phyloP scores from a whole-genome alignment of 2,329 filamentous ascomycete genomes.

The Cytospora mali region DNA sequence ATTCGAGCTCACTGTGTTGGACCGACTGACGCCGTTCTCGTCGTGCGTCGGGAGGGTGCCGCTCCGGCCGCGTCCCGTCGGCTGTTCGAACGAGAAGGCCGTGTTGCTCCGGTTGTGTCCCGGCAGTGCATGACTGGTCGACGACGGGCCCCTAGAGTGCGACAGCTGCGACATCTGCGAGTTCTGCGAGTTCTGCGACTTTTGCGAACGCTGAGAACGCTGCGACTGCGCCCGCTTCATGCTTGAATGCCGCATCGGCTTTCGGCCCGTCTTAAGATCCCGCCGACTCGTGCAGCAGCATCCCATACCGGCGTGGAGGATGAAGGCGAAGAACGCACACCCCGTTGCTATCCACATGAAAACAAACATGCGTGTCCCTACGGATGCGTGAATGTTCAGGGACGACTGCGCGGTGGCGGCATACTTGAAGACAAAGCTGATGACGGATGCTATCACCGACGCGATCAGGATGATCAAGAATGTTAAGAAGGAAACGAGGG shows the following conservation, averaged over 20 bases:
- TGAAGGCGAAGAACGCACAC: conserved; percentile 68
- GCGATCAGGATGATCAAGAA: conserved; percentile 70
- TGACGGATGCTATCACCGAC: conserved; percentile 76
- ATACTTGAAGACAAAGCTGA: conserved; percentile 80
- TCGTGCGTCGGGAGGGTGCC: conserved; percentile 36
- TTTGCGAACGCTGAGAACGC: conserved; percentile 8
- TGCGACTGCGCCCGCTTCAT: conserved; percentile 27
- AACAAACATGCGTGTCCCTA: conserved; percentile 75
- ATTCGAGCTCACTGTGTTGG: conserved; percentile 2
- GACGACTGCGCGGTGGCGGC: conserved; percentile 71
- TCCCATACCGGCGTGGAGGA: conserved; percentile 74
- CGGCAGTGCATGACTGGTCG: conserved; percentile 4
- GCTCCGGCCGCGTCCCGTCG: conserved; percentile 7
- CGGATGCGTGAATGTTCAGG: conserved; percentile 72
- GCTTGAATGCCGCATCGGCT: conserved; percentile 32
- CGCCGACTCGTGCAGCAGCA: conserved; percentile 71
- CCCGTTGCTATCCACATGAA: conserved; percentile 87
- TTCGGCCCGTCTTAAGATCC: conserved; percentile 50
- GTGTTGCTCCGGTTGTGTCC: conserved; percentile 23
- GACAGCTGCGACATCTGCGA: conserved; percentile 36
- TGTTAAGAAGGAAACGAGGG: conserved; percentile 67
- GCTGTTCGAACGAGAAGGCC: conserved; percentile 27
- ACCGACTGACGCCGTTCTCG: conserved; percentile 29
- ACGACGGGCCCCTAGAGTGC: conserved; percentile 9
- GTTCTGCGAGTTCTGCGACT: not conserved